These are phyloP conservation scores for Globisporangium nunn DNA, from an alignment of 352 stramenopile species.

Conservation along the genomic window DNA sequence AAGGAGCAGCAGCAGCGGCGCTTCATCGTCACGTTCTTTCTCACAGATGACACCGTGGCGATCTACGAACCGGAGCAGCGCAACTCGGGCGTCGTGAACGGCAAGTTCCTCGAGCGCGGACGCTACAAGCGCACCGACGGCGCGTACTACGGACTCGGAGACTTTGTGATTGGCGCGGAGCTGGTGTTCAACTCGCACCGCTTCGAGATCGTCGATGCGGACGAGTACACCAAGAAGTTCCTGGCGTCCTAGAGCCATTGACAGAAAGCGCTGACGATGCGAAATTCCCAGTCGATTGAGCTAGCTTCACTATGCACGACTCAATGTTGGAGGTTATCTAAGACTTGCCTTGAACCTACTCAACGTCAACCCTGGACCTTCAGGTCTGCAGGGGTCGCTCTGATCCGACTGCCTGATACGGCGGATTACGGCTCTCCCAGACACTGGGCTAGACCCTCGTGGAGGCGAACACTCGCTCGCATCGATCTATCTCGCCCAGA, in stretches of 20 bases:
- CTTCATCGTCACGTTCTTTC: slow-evolving; percentile 81
- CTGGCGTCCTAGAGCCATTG: slow-evolving; percentile 31
- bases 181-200: slow-evolving; percentile 60
- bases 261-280: neutral
- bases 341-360: too few species aligned
- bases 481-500: too few species aligned
- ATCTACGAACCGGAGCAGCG: slow-evolving; percentile 76
- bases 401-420: too few species aligned
- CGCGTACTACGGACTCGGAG: slow-evolving; percentile 40
- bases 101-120: slow-evolving; percentile 81
- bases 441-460: too few species aligned
- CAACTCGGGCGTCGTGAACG: slow-evolving; percentile 77
- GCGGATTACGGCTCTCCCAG: too few species aligned
- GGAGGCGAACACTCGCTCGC: too few species aligned
- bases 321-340: neutral
- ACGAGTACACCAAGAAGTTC: slow-evolving; percentile 84
- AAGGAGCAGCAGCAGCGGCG: slow-evolving; percentile 72
- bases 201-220: slow-evolving; percentile 70
- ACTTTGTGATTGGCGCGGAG: slow-evolving; percentile 55
- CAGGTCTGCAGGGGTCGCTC: too few species aligned
- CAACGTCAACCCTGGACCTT: too few species aligned
- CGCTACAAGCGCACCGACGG: slow-evolving; percentile 59
- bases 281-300: neutral
- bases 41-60: slow-evolving; percentile 66
- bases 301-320: neutral